phyloP scores from a whole-genome alignment of 1,284 basidiomycete genomes.

The Tilletia caries region DNA sequence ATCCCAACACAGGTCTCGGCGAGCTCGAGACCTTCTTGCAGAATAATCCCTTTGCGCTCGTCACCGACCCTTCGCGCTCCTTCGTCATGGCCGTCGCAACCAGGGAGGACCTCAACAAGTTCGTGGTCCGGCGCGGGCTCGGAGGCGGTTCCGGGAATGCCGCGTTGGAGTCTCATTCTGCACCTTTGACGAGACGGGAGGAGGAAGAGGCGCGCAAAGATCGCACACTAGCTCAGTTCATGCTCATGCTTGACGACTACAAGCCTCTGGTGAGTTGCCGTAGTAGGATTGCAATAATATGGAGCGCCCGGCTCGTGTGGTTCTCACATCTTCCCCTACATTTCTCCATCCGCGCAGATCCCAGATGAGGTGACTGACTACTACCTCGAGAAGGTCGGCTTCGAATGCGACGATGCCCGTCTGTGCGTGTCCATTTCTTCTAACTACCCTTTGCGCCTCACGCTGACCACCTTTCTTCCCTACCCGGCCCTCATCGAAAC shows the following conservation, averaged over 20 bases:
- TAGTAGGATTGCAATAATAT: neutral
- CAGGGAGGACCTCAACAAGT: constrained; percentile 43
- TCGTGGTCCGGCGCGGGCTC: constrained; percentile 36
- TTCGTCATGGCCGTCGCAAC: constrained; percentile 46
- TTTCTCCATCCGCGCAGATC: constrained; percentile 66
- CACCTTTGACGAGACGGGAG: constrained; percentile 49
- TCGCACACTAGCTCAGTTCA: constrained; percentile 84
- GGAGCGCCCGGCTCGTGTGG: too few species aligned
- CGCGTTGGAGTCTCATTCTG: neutral
- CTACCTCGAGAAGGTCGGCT: constrained; percentile 59
- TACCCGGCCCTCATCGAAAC: too few species aligned
- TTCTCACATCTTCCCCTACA: too few species aligned
- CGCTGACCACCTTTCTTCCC: too few species aligned
- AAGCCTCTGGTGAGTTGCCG: constrained; percentile 75
- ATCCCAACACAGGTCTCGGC: constrained; percentile 43
- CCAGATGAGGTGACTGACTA: constrained; percentile 98
- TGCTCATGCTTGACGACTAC: constrained; percentile 93
- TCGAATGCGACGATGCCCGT: constrained; percentile 24
- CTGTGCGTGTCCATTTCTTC: constrained; percentile 28
- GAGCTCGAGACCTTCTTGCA: constrained; percentile 48
- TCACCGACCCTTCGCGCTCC: constrained; percentile 42
- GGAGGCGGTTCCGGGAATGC: constrained; percentile 24
- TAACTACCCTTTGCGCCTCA: too few species aligned
- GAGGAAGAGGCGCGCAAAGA: constrained; percentile 74
- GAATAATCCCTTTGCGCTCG: constrained; percentile 44